A percentile compares a stretch with the other conserved stretches of the same genome.
phyloP scores from a whole-genome alignment of 176 grass and related monocot genomes.

The Guadua angustifolia region DNA sequence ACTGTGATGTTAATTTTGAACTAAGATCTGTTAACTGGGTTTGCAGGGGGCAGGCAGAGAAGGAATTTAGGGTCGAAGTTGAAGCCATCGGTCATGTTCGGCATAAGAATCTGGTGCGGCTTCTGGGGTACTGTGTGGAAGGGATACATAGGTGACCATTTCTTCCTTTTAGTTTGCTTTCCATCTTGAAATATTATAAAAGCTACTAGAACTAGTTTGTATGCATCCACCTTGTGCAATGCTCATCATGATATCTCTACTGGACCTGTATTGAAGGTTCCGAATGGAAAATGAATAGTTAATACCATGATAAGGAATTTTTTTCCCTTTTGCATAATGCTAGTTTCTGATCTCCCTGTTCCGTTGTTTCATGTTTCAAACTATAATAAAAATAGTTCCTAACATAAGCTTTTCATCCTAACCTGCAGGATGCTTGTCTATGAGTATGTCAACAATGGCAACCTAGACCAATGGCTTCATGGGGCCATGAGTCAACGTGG shows the following conservation, averaged over 20 bases:
- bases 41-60: constrained; percentile 92
- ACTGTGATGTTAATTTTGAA: constrained; percentile 32
- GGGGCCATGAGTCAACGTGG: constrained; percentile 65
- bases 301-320: background rate
- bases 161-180: constrained; percentile 39
- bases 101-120: constrained; percentile 91
- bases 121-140: constrained; percentile 93
- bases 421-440: constrained; percentile 91
- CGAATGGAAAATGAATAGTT: background rate
- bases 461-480: constrained; percentile 98
- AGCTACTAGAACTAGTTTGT: constrained; percentile 22
- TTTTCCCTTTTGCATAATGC: background rate
- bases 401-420: constrained; percentile 16
- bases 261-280: constrained; percentile 23
- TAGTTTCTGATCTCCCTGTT: background rate
- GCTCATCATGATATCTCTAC: constrained; percentile 21
- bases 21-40: constrained; percentile 33
- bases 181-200: background rate
- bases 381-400: constrained; percentile 10
- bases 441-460: constrained; percentile 98
- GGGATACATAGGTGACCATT: constrained; percentile 80
- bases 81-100: constrained; percentile 97
- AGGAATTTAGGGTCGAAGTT: constrained; percentile 96
- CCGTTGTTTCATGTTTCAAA: constrained; percentile 19
- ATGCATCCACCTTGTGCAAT: constrained; percentile 12